Percentiles rank a stretch among this genome's conserved stretches.
phyloP scores from a whole-genome alignment of 306 rosid species.

The Quillaja saponaria region DNA sequence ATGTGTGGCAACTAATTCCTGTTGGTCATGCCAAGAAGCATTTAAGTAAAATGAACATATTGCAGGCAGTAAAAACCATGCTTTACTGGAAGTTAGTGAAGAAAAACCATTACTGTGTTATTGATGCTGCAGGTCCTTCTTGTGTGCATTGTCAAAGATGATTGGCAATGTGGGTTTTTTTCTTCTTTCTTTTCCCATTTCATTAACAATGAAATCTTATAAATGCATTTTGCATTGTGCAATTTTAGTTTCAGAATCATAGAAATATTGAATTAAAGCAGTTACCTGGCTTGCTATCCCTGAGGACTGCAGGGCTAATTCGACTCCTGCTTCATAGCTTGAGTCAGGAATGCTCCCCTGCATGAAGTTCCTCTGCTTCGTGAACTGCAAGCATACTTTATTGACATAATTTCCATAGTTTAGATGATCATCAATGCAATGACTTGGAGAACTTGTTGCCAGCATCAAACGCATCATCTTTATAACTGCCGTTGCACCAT shows the following conservation, averaged over 20 bases:
- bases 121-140: background rate
- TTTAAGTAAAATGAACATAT: constrained; percentile 1
- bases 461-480: constrained; percentile 76
- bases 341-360: constrained; percentile 48
- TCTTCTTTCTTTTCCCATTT: no score
- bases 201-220: no score
- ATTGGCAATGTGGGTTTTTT: constrained; percentile 7
- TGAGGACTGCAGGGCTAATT: constrained; percentile 63
- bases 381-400: constrained; percentile 38
- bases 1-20: constrained; percentile 47
- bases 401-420: constrained; percentile 68
- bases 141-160: constrained; percentile 14
- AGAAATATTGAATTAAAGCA: background rate
- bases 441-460: constrained; percentile 41
- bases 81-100: no score
- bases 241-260: no score
- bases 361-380: constrained; percentile 42
- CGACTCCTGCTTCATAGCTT: constrained; percentile 75
- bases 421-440: constrained; percentile 74
- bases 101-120: no score
- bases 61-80: no score
- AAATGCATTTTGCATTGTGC: no score
- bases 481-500: constrained; percentile 50
- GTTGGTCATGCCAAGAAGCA: constrained; percentile 24
- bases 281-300: constrained; percentile 68